Evolutionary conservation across 2,329 filamentous ascomycete genomes (phyloP).

Genomic region (Talaromyces sp.): DNA sequence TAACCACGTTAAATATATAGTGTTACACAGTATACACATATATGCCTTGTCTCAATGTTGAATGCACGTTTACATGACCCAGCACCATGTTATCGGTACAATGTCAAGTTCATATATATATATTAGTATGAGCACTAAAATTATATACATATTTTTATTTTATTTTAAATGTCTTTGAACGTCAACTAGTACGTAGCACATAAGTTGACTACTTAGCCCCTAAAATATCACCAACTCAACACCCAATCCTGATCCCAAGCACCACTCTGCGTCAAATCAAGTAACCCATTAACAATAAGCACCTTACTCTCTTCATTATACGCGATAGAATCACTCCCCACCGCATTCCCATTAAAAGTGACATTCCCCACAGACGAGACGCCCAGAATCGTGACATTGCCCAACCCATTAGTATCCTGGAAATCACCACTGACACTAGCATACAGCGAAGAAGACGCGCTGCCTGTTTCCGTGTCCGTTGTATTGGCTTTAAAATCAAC

Average conservation of each 20-base stretch:
- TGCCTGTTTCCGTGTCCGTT: neutral
- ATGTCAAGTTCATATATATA: too few relatives aligned
- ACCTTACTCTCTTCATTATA: neutral
- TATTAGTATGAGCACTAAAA: too few relatives aligned
- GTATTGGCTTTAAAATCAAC: slow-evolving; percentile 45
- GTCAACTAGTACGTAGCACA: too few relatives aligned
- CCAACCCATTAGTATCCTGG: neutral
- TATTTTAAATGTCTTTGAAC: too few relatives aligned
- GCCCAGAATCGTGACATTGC: neutral
- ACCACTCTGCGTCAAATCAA: neutral
- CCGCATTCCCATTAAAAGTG: neutral
- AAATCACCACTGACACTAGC: neutral
- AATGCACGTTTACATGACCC: too few relatives aligned
- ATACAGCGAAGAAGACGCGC: neutral
- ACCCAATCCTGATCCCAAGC: neutral
- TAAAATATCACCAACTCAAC: neutral
- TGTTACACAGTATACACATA: neutral
- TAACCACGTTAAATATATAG: too few relatives aligned
- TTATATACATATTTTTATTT: too few relatives aligned
- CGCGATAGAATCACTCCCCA: neutral
- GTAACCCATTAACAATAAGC: neutral
- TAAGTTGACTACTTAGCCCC: too few relatives aligned
- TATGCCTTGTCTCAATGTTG: neutral
- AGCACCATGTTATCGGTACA: too few relatives aligned
- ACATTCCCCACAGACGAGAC: neutral